These are phyloP conservation scores for Colletotrichum sp. DNA, from an alignment of 2,329 filamentous ascomycete species.

Conservation along the genomic window DNA sequence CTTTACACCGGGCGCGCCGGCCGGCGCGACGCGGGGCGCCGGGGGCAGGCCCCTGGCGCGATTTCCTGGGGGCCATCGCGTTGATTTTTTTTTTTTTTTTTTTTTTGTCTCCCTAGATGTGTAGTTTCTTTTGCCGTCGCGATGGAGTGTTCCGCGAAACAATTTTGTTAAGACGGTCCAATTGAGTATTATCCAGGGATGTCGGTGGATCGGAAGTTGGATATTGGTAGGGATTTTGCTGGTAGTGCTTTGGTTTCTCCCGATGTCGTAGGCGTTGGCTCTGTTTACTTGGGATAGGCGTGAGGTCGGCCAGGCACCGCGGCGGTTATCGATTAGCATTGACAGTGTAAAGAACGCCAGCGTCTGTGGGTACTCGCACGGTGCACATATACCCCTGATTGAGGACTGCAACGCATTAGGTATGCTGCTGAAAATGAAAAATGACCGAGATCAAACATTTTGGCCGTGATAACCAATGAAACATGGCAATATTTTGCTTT, in stretches of 20 bases:
- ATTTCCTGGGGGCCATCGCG: no score
- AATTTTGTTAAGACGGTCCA: not conserved
- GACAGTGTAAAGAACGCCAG: no score
- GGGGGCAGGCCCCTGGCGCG: no score
- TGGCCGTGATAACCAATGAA: no score
- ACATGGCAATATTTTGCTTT: no score
- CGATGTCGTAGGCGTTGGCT: not conserved
- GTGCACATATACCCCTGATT: no score
- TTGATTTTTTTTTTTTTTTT: not conserved
- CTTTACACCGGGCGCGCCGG: no score
- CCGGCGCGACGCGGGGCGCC: no score
- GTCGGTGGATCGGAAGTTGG: not conserved
- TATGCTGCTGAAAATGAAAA: no score
- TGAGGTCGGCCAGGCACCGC: slow-evolving; percentile 18
- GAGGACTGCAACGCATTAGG: no score
- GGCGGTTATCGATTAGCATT: slow-evolving; percentile 7
- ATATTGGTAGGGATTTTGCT: not conserved
- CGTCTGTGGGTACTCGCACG: no score
- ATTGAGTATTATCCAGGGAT: not conserved
- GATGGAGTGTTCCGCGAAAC: not conserved
- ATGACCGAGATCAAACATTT: no score
- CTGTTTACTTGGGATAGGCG: slow-evolving; percentile 16
- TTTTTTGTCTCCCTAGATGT: slow-evolving; percentile 50
- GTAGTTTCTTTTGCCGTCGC: not conserved
- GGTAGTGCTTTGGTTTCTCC: not conserved